Evolutionary conservation across 2,329 filamentous ascomycete genomes (phyloP).

Genomic region (Microcera coccophila): DNA sequence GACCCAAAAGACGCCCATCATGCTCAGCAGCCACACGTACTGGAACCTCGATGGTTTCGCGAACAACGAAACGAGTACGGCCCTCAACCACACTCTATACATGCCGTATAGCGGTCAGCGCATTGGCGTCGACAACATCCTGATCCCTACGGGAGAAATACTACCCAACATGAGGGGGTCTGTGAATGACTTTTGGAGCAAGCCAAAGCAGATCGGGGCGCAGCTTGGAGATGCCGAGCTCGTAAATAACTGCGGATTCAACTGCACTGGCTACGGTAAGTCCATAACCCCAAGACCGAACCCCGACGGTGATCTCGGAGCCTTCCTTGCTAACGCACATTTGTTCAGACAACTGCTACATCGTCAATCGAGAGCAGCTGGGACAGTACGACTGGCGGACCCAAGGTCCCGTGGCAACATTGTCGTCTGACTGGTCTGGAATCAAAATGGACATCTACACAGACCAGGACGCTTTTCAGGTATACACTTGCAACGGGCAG

Average conservation of each 20-base stretch:
- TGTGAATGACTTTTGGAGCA: slow-evolving; percentile 78
- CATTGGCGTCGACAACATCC: slow-evolving; percentile 64
- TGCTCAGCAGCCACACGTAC: slow-evolving; percentile 72
- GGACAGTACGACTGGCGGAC: slow-evolving; percentile 61
- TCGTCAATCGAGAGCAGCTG: slow-evolving; percentile 59
- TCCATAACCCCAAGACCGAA: neutral
- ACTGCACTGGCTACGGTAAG: slow-evolving; percentile 81
- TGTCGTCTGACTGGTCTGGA: slow-evolving; percentile 72
- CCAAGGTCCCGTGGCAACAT: slow-evolving; percentile 56
- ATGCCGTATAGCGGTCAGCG: slow-evolving; percentile 70
- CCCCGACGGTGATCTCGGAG: neutral
- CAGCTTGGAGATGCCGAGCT: slow-evolving; percentile 62
- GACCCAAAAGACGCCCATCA: slow-evolving; percentile 75
- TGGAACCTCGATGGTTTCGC: slow-evolving; percentile 81
- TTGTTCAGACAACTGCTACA: slow-evolving; percentile 59
- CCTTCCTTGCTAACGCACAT: neutral
- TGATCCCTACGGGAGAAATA: slow-evolving; percentile 74
- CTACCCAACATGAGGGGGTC: slow-evolving; percentile 62
- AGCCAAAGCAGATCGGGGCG: slow-evolving; percentile 73
- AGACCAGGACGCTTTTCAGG: slow-evolving; percentile 83
- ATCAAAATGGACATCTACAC: slow-evolving; percentile 78
- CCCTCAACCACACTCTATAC: slow-evolving; percentile 68
- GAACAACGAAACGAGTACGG: slow-evolving; percentile 62
- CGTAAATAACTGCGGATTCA: slow-evolving; percentile 69
- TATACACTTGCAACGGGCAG: slow-evolving; percentile 78